Evolutionary conservation across 2,329 filamentous ascomycete genomes (phyloP).

Genomic region (Monosporascus sp.): DNA sequence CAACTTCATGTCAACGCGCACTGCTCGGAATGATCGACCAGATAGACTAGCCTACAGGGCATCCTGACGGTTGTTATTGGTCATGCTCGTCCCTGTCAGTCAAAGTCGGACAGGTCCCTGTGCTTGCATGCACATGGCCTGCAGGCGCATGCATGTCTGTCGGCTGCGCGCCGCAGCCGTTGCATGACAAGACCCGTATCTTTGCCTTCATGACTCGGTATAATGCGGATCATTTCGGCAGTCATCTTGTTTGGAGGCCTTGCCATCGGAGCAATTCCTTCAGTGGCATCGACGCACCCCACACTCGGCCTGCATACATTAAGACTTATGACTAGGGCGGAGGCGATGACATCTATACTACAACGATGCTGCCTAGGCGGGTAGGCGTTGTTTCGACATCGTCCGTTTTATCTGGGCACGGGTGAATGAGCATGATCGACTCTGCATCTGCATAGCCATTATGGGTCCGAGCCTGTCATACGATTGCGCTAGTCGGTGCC

Average conservation of each 20-base stretch:
- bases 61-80: neutral
- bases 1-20: no score
- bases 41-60: neutral
- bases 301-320: neutral
- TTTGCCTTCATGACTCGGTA: neutral
- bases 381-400: neutral
- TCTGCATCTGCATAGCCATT: neutral
- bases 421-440: neutral
- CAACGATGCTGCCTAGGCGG: neutral
- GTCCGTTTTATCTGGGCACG: neutral
- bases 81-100: neutral
- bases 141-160: conserved; percentile 7
- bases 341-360: neutral
- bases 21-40: neutral
- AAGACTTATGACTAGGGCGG: neutral
- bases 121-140: neutral
- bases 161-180: conserved; percentile 16
- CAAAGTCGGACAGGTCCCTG: neutral
- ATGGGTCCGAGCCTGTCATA: neutral
- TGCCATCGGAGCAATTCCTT: neutral
- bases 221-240: neutral
- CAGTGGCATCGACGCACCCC: neutral
- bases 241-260: neutral
- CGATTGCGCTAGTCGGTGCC: no score
- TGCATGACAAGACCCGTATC: neutral